A percentile compares a stretch with the other conserved stretches of the same genome.
phyloP scores from a whole-genome alignment of 2,329 filamentous ascomycete genomes.

The Dactylella cylindrospora region DNA sequence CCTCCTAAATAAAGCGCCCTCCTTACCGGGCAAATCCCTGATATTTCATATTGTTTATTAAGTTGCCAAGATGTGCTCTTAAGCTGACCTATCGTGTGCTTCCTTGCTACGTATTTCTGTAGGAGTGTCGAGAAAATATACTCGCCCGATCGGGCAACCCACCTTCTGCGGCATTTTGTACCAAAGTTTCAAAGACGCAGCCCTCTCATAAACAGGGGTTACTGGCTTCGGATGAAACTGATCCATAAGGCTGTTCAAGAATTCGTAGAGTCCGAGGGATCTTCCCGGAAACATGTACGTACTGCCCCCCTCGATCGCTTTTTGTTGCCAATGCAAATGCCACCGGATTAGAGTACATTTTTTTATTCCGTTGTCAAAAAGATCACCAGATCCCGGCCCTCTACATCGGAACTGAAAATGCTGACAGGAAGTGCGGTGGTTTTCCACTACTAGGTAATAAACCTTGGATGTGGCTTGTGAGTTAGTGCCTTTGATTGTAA shows the following conservation, averaged over 20 bases:
- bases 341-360: no score
- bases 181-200: constrained; percentile 77
- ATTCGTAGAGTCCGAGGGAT: constrained; percentile 64
- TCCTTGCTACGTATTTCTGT: no score
- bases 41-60: not conserved
- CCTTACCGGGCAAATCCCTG: not conserved
- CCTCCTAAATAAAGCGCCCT: no score
- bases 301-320: not conserved
- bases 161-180: constrained; percentile 87
- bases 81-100: not conserved
- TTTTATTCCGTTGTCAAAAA: no score
- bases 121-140: constrained; percentile 84
- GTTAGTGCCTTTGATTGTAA: constrained; percentile 52
- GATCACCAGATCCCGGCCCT: no score
- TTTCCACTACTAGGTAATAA: constrained; percentile 63
- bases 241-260: constrained; percentile 72
- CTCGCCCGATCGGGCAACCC: constrained; percentile 65
- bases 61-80: not conserved
- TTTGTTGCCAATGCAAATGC: no score
- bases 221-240: constrained; percentile 80
- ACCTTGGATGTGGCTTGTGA: constrained; percentile 87
- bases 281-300: constrained; percentile 54
- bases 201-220: constrained; percentile 88
- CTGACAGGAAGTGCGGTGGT: no score
- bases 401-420: no score